Conservation (phyloP, 2,329 filamentous ascomycete species). For the Sarocladium kiliense region DNA sequence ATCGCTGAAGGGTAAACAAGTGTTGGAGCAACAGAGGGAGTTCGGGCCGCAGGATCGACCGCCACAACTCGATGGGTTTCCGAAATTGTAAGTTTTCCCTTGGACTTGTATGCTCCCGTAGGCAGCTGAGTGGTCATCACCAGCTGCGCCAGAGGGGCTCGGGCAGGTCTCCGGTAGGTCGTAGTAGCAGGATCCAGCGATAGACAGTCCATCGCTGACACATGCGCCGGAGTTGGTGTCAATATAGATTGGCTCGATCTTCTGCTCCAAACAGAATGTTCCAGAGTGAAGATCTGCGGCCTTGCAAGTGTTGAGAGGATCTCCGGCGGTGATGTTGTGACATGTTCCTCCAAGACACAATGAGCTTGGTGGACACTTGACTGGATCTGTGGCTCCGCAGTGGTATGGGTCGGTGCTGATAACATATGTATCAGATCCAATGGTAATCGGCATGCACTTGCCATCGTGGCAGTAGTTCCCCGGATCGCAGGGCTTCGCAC, state of each 20-base stretch:
- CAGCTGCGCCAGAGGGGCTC: background rate
- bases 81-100: background rate
- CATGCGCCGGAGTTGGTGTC: background rate
- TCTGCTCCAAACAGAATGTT: background rate
- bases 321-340: background rate
- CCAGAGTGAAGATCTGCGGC: background rate
- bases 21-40: background rate
- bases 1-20: background rate
- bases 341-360: background rate
- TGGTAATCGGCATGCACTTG: background rate
- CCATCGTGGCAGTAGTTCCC: slow-evolving; percentile 4
- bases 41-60: background rate
- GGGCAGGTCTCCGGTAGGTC: background rate
- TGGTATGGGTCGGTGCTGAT: slow-evolving; percentile 3
- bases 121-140: background rate
- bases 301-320: background rate
- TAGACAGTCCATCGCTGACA: background rate
- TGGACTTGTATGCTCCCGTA: background rate
- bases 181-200: background rate
- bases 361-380: background rate
- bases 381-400: background rate
- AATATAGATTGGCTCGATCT: background rate
- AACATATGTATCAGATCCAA: background rate
- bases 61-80: background rate
- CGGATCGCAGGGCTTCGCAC: background rate